phyloP scores from a whole-genome alignment of 1,139 yeast species.

The Blastobotrys apis region DNA sequence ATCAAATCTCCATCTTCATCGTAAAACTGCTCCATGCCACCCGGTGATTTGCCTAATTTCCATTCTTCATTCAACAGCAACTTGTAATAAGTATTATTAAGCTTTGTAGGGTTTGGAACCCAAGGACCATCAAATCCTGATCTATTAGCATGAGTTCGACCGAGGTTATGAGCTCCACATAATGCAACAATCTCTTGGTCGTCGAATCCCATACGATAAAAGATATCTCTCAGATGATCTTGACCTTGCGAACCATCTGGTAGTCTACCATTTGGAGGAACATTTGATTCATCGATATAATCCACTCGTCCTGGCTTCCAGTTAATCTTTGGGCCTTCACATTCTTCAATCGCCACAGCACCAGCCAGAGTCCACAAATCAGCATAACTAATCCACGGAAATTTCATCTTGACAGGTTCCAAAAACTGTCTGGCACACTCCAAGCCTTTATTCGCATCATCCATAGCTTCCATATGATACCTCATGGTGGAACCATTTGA shows the following conservation, averaged over 20 bases:
- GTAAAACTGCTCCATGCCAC: constrained; percentile 69
- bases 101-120: constrained; percentile 84
- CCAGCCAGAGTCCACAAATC: constrained; percentile 69
- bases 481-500: constrained; percentile 69
- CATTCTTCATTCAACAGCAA: constrained; percentile 70
- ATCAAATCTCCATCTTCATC: constrained; percentile 57
- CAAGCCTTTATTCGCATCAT: constrained; percentile 60
- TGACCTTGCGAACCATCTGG: constrained; percentile 75
- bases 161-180: constrained; percentile 67
- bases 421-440: constrained; percentile 52
- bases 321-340: constrained; percentile 56
- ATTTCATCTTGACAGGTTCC: constrained; percentile 53
- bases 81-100: constrained; percentile 52
- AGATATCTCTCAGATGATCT: constrained; percentile 61
- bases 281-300: constrained; percentile 46
- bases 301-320: constrained; percentile 66
- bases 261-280: constrained; percentile 59
- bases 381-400: constrained; percentile 58
- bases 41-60: constrained; percentile 54
- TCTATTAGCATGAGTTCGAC: constrained; percentile 55
- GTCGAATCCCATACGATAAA: constrained; percentile 67
- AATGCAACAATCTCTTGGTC: constrained; percentile 84
- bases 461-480: constrained; percentile 39
- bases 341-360: constrained; percentile 52
- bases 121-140: constrained; percentile 89